Conservation (phyloP, 441 rosid genomes). For the Metrosideros polymorpha region DNA sequence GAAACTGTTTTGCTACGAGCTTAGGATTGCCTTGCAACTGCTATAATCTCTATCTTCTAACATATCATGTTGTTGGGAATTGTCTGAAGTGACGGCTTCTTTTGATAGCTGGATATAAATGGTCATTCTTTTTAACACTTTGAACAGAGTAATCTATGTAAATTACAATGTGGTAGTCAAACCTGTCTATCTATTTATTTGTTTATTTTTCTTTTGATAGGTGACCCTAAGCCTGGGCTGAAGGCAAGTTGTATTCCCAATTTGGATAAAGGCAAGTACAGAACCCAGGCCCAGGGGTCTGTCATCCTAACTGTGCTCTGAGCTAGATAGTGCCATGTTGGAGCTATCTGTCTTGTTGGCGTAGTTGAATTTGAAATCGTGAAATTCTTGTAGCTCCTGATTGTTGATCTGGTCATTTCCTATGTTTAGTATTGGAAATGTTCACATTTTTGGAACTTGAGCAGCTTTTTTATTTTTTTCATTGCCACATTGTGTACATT, state of each 20-base stretch:
- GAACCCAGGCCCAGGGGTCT: slow-evolving; percentile 13
- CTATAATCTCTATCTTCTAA: not conserved
- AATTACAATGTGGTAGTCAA: not conserved
- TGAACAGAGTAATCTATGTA: not conserved
- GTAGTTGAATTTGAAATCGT: not conserved
- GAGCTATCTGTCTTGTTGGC: not conserved
- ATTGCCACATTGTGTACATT: not conserved
- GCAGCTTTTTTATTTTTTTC: not conserved
- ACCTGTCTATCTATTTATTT: slow-evolving; percentile 10
- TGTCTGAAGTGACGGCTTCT: not conserved
- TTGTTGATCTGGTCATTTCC: not conserved
- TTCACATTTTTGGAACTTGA: not conserved
- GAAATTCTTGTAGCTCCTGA: not conserved
- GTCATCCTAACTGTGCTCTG: not conserved
- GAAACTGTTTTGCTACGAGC: not conserved
- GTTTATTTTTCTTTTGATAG: slow-evolving; percentile 11
- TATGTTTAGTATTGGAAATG: not conserved
- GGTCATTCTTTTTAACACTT: not conserved
- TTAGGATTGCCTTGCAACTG: not conserved
- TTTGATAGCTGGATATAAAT: not conserved
- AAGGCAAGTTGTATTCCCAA: slow-evolving; percentile 8
- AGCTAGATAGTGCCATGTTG: not conserved
- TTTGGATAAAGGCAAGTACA: slow-evolving; percentile 14
- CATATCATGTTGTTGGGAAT: not conserved
- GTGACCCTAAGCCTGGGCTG: slow-evolving; percentile 18